Evolutionary conservation across 2,329 filamentous ascomycete genomes (phyloP).

Genomic region (Alternaria atra): DNA sequence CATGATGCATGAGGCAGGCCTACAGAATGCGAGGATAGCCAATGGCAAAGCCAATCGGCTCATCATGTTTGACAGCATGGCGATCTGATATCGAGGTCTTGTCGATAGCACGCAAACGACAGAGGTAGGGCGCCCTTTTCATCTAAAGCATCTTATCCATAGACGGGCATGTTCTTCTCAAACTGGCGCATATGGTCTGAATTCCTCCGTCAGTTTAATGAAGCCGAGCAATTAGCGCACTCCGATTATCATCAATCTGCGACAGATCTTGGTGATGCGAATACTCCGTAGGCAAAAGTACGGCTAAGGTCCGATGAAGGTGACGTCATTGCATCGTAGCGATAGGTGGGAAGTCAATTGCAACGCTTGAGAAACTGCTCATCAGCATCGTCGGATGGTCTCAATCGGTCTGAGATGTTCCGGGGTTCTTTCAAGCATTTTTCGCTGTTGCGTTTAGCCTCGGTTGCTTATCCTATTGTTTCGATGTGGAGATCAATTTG

Average conservation of each 20-base stretch:
- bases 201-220: constrained; percentile 12
- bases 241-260: constrained; percentile 1
- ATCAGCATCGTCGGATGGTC: background rate
- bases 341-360: background rate
- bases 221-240: constrained; percentile 4
- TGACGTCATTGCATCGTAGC: background rate
- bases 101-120: background rate
- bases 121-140: background rate
- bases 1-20: background rate
- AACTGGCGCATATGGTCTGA: background rate
- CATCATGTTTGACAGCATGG: constrained; percentile 9
- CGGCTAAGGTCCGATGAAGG: background rate
- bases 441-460: constrained; percentile 2
- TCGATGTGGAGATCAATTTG: constrained; percentile 7
- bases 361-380: background rate
- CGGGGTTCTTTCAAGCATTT: background rate
- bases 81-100: background rate
- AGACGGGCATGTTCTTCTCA: background rate
- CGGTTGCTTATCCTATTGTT: constrained; percentile 3
- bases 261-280: background rate
- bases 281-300: constrained; percentile 3
- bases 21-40: constrained; percentile 13
- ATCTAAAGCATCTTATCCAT: background rate
- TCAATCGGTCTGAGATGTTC: background rate
- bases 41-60: constrained; percentile 6